phyloP scores from a whole-genome alignment of 495 filamentous ascomycete species.

The Letharia columbiana region DNA sequence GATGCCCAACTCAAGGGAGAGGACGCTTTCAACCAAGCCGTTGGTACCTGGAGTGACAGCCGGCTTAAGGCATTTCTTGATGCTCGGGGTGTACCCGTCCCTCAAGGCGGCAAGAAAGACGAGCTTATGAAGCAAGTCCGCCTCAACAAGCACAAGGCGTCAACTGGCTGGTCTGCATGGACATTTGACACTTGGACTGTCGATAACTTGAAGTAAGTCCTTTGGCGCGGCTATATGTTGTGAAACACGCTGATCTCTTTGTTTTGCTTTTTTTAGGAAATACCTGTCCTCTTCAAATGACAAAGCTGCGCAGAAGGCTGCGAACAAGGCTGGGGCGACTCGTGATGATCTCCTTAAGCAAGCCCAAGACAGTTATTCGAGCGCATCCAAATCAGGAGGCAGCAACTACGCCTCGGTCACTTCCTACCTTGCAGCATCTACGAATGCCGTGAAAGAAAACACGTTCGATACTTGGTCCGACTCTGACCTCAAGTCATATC shows the following conservation, averaged over 20 bases:
- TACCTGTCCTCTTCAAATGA: constrained; percentile 62
- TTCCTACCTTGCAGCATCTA: constrained; percentile 59
- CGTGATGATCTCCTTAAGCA: constrained; percentile 65
- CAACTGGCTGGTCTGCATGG: constrained; percentile 65
- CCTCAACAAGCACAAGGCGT: constrained; percentile 62
- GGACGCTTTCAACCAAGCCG: constrained; percentile 56
- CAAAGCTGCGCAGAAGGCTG: constrained; percentile 51
- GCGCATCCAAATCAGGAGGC: constrained; percentile 61
- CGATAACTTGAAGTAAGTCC: constrained; percentile 60
- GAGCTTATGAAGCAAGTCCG: constrained; percentile 71
- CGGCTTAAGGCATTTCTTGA: constrained; percentile 64
- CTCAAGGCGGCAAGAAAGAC: constrained; percentile 66
- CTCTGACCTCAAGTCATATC: constrained; percentile 69
- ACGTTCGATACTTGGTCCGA: constrained; percentile 77
- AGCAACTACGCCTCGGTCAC: constrained; percentile 63
- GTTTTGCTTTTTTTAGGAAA: constrained; percentile 34
- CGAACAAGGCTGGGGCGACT: constrained; percentile 54
- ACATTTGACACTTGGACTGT: constrained; percentile 77
- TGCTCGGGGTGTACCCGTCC: constrained; percentile 54
- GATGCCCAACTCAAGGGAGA: constrained; percentile 54
- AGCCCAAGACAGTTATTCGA: constrained; percentile 61
- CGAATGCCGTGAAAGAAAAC: constrained; percentile 56
- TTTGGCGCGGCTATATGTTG: background rate
- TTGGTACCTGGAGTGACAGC: constrained; percentile 61
- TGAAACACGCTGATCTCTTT: constrained; percentile 18